phyloP scores from a whole-genome alignment of 805 yeast species.

The Torulaspora microellipsoides region DNA sequence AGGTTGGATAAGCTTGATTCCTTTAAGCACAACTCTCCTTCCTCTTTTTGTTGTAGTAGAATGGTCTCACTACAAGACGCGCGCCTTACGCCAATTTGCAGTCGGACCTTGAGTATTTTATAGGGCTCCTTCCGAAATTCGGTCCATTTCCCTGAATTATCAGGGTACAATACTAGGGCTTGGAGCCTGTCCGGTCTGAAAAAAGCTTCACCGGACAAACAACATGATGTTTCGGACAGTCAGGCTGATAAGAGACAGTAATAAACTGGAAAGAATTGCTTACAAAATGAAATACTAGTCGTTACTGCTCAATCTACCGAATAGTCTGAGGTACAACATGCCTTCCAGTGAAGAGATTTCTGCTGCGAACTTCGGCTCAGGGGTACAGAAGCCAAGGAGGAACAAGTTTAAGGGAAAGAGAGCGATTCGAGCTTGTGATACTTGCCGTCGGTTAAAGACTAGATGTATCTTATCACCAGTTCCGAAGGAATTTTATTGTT shows the following conservation, averaged over 20 bases:
- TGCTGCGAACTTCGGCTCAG: conserved; percentile 3
- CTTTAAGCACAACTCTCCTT: no score
- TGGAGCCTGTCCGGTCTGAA: no score
- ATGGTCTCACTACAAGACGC: no score
- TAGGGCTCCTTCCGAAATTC: no score
- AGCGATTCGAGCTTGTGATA: conserved; percentile 50
- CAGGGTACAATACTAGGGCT: no score
- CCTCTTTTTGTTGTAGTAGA: no score
- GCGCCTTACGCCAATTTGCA: no score
- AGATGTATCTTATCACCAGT: conserved; percentile 52
- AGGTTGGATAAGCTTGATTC: no score
- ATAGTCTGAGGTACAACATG: background rate
- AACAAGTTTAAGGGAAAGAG: conserved; percentile 25
- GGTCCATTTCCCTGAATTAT: no score
- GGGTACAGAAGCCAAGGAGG: conserved; percentile 11
- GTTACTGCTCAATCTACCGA: no score
- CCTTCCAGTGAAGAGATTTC: conserved; percentile 9
- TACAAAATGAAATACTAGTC: background rate
- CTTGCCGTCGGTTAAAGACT: conserved; percentile 55
- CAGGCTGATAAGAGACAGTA: background rate
- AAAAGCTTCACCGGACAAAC: no score
- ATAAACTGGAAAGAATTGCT: background rate
- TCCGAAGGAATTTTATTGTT: conserved; percentile 45
- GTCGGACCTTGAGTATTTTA: no score
- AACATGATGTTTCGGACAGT: background rate